Base-by-base conservation (phyloP, 2,329 filamentous ascomycete species). In the Moelleriella libera region DNA sequence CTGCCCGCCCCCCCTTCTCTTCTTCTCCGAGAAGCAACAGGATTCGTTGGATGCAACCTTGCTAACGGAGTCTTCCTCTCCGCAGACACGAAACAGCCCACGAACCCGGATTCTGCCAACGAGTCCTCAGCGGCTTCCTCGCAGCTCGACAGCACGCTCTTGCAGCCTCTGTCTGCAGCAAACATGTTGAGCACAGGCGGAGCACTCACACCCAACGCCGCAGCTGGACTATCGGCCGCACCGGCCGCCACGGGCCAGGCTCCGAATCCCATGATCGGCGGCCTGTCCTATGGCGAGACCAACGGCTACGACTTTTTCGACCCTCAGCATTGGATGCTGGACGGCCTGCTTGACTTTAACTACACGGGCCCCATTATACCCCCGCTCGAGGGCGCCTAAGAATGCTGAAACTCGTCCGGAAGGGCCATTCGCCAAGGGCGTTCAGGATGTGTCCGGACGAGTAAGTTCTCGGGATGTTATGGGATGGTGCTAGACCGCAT, bases 271-370 rank as follows among this genome's bases (percentile, higher is more conserved):
- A 68, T 77, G 58, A 66, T 77, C 46, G 63, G 64, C 30, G 67
- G 68, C 31, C 66, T 68, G 31, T 63, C 78, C 52, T 72, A 74
- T 54, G 74, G 76, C 53, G 76, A 85, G 48, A 76, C 78, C 8
- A 83, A 8, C 12, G 12, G 80, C 56, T 88, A 88, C 62, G 86
- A 94, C 62, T 87, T 94, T 51, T 95, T 94, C 59, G 88, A 95
- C 64, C 87, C 89, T 1, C 74, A 95, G 57, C 87, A 90, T 62
- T 96, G 89, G 89, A 88, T 94, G 71, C 70, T 96, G 50, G 89
- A 96, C 62, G 86, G 86, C 11, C 71, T 90, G 34, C 72, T 92
- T 50, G 85, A 89, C 60, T 84, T 90, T 60, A 86, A 85, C 53
- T 88, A 83, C 59, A 74, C 44, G 14, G 45, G 47, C 30, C n/a